Evolutionary conservation across 148 eudicot species (phyloP), one percentile per base, ranked within the genome.

Genomic region (Dianthus caryophyllus): DNA sequence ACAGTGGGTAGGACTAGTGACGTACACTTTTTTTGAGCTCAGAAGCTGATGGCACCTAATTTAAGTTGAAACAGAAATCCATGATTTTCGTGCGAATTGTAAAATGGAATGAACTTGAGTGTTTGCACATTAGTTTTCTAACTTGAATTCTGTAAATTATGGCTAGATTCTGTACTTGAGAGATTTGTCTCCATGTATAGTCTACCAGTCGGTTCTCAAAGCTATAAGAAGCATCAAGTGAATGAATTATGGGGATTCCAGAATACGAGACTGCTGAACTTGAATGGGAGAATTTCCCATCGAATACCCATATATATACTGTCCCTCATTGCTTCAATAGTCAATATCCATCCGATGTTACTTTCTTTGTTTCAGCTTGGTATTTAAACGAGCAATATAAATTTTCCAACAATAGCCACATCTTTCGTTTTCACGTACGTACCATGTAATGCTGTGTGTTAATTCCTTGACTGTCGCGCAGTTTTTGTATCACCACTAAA

Each of bases 221-320:
- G 86, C 83, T 47, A 69, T 90, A 69, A 86, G 78, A 71, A 88
- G 82, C 84, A 76, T 88, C 63, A 80, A 85, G 59, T 94, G 97
- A 97, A 84, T 77, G 69, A 82, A 67, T 51, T 94, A 83, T 57
- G 99, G 99, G 13, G 84, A 71, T 81, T 50, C 72, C 63, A 2
- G 84, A 81, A 68, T 80, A 84, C 30, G 87, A 85, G 69, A 85
- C 54, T 54, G 75, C 75, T 59, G 48, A 85, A 31, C 81, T 94
- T 64, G 93, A 90, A 74, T 90, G 97, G 99, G 96, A 88, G 71
- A 84, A 75, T 61, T 74, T 88, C 68, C 96, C 97, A 56, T 75
- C 77, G 65, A 43, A 78, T 52, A 61, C 71, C 36, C 87, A 78
- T 77, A 77, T 94, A 44, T 85, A 86, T 62, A 78, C 90, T 44